Evolutionary conservation across 495 filamentous ascomycete genomes (phyloP).

Genomic region (Astrothelium subdiscretum): DNA sequence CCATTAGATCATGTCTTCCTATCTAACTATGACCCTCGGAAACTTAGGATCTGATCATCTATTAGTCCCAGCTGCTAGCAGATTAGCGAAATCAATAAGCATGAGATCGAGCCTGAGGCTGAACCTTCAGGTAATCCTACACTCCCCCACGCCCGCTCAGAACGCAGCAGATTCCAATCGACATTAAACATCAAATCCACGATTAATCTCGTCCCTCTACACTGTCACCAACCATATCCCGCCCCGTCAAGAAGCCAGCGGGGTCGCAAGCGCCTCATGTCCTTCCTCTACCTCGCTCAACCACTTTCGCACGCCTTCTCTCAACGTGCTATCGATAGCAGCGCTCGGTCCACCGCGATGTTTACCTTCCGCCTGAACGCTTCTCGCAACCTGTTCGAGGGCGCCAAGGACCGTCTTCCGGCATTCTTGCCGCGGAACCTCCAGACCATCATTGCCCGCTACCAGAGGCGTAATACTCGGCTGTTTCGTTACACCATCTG

Average conservation of each 20-base stretch:
- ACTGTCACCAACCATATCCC: too few species aligned
- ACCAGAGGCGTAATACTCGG: background rate
- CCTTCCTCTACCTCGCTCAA: constrained; percentile 44
- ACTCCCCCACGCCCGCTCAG: too few species aligned
- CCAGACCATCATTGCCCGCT: constrained; percentile 12
- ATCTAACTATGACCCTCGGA: too few species aligned
- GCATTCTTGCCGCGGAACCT: constrained; percentile 48
- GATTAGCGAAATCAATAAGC: too few species aligned
- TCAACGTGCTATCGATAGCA: constrained; percentile 43
- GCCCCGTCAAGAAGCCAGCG: background rate
- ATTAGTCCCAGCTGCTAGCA: too few species aligned
- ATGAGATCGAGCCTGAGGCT: too few species aligned
- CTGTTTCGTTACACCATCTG: background rate
- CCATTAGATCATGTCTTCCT: too few species aligned
- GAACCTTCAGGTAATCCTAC: too few species aligned
- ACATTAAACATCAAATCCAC: too few species aligned
- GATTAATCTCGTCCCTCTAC: too few species aligned
- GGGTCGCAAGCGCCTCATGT: background rate
- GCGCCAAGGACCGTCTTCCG: constrained; percentile 51
- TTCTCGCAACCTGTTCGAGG: constrained; percentile 51
- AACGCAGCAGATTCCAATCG: too few species aligned
- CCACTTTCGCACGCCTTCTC: constrained; percentile 56
- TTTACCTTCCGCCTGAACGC: constrained; percentile 45
- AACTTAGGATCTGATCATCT: too few species aligned
- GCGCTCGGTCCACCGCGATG: constrained; percentile 24